Evolutionary conservation across 2,329 filamentous ascomycete genomes (phyloP), one percentile per base, ranked within the genome.

Genomic region (Zasmidium cellare): DNA sequence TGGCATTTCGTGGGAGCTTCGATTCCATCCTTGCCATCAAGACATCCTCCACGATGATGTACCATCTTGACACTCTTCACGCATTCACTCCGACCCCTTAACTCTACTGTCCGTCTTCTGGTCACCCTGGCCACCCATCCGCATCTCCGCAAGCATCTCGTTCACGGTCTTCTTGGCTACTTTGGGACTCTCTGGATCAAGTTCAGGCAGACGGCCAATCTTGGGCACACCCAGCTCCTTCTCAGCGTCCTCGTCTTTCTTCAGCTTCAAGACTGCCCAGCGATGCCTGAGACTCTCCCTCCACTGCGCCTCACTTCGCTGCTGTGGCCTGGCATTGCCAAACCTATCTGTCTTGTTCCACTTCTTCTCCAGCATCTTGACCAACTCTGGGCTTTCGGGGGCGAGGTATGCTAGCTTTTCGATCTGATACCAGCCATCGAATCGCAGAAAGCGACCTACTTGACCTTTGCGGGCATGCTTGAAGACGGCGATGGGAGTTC

Each of bases 291-390:
- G 46, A 51, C 66, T 71, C 41, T 56, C 49, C 47, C 67, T 51
- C 70, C 70, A 72, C 6, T 51, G 46, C 16, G 51, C 53, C 2
- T 44, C 46, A 38, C 65, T 56, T 7, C 68, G 60, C n/a, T 64
- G 44, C 22, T 46, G 50, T 28, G 61, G 50, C 6, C 56, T 51
- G 2, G 61, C 51, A 20, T 64, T 60, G 20, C 65, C 63, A 24
- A 31, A 51, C 11, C 53, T 38, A 45, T 69, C 65, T 6, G 46
- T 35, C 12, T 35, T 51, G 24, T 55, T 58, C 66, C 66, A 71
- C 56, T 72, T 72, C 58, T 72, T 68, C 53, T 67, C 59, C 14
- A 72, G 61, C 69, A 71, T 71, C 22, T 61, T 63, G 2, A 66
- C 38, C 2, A 71, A 58, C 22, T 63, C 62, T 9, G 51, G 48